Conservation (phyloP, 1,139 yeast genomes). For the Spathaspora sp. region DNA sequence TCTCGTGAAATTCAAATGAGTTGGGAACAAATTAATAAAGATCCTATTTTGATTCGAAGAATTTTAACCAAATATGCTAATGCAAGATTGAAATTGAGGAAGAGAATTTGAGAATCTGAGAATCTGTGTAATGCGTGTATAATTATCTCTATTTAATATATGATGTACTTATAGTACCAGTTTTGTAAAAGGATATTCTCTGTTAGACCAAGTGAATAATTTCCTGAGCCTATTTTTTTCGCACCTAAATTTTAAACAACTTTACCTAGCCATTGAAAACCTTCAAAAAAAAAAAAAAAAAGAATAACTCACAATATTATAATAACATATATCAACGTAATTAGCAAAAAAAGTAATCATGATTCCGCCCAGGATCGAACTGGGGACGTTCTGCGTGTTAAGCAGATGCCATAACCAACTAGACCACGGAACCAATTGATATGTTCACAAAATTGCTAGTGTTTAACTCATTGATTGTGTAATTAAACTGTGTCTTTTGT, state of each 20-base stretch:
- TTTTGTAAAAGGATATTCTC: too few relatives aligned
- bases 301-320: background rate
- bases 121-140: background rate
- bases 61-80: conserved; percentile 7
- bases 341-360: conserved; percentile 26
- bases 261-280: background rate
- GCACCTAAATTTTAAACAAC: background rate
- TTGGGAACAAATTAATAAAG: conserved; percentile 9
- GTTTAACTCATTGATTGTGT: background rate
- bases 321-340: too few relatives aligned
- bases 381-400: conserved; percentile 99
- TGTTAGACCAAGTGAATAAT: too few relatives aligned
- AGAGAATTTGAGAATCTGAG: background rate
- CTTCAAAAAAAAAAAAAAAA: too few relatives aligned
- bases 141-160: background rate
- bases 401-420: conserved; percentile 99
- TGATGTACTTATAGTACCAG: background rate
- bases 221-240: background rate
- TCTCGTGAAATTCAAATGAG: conserved; percentile 5
- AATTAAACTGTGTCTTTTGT: background rate
- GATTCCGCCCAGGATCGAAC: conserved; percentile 99
- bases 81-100: conserved; percentile 1
- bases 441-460: background rate
- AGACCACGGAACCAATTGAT: conserved; percentile 67
- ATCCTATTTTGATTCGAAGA: conserved; percentile 8